Evolutionary conservation across 768 basidiomycete genomes (phyloP).

Genomic region (Lactarius vividus): DNA sequence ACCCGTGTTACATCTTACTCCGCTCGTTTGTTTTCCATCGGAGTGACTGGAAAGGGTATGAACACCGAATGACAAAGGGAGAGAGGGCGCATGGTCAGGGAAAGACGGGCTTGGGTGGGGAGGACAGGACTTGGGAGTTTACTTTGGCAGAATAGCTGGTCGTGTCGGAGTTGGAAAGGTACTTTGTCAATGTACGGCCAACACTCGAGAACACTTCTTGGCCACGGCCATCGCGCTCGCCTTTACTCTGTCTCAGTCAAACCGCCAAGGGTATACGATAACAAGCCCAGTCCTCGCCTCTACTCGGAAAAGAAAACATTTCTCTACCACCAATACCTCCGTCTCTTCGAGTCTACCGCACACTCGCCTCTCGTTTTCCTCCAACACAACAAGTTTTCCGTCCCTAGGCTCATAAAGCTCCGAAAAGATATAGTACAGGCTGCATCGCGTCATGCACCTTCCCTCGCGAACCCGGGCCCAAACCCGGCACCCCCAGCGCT

Average conservation of each 20-base stretch:
- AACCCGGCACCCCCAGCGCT: conserved; percentile 26
- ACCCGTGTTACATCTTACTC: conserved; percentile 65
- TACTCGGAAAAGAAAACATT: conserved; percentile 79
- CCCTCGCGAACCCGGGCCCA: conserved; percentile 33
- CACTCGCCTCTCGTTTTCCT: conserved; percentile 73
- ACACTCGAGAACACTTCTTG: conserved; percentile 2
- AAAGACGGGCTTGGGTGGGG: conserved; percentile 69
- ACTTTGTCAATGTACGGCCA: conserved; percentile 8
- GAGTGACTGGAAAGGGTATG: conserved; percentile 75
- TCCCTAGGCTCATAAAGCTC: conserved; percentile 62
- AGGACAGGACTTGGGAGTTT: conserved; percentile 90
- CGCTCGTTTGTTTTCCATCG: conserved; percentile 81
- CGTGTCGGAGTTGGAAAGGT: conserved; percentile 10
- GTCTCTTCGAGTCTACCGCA: conserved; percentile 58
- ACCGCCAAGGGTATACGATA: conserved; percentile 48
- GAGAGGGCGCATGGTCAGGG: conserved; percentile 63
- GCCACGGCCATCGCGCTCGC: conserved; percentile 20
- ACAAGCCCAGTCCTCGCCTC: conserved; percentile 58
- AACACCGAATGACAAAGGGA: conserved; percentile 94
- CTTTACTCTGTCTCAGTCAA: conserved; percentile 47
- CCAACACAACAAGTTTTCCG: conserved; percentile 71
- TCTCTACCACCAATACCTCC: conserved; percentile 77
- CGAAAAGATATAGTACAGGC: conserved; percentile 65
- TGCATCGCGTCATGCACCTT: conserved; percentile 38
- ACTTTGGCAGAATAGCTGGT: conserved; percentile 38